phyloP scores from a whole-genome alignment of 345 rosid genomes.

The Camelina sativa region DNA sequence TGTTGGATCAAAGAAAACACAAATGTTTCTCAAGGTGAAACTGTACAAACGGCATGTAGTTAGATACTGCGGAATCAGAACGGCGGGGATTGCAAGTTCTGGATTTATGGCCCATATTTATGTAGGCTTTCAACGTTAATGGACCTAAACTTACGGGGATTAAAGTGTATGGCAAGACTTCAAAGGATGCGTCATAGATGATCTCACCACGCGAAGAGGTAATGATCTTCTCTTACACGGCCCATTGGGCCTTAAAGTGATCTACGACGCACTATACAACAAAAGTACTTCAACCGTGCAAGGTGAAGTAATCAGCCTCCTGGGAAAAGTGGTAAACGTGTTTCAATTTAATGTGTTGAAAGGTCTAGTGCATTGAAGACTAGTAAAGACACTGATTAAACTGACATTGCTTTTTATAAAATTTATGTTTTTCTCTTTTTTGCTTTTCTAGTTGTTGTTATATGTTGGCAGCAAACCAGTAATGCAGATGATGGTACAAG shows the following conservation, averaged over 20 bases:
- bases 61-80: not conserved
- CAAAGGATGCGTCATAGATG: not conserved
- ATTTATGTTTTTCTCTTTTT: not conserved
- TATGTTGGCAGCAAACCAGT: conserved; percentile 33
- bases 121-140: not conserved
- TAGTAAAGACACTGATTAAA: not conserved
- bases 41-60: conserved; percentile 25
- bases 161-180: not conserved
- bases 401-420: not conserved
- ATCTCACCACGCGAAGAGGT: not conserved
- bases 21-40: not conserved
- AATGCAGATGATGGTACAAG: conserved; percentile 22
- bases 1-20: not conserved
- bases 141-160: not conserved
- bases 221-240: not conserved
- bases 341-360: not conserved
- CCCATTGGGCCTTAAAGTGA: not conserved
- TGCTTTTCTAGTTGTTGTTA: not conserved
- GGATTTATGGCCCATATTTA: not conserved
- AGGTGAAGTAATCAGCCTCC: not conserved
- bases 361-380: conserved; percentile 11
- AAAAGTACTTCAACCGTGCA: not conserved
- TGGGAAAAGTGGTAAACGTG: conserved; percentile 15
- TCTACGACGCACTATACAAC: not conserved
- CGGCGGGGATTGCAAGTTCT: not conserved